Evolutionary conservation across 2,329 filamentous ascomycete species (phyloP), one percentile per base, ranked within the genome.

Genomic region (Raffaelea deltoideospora): DNA sequence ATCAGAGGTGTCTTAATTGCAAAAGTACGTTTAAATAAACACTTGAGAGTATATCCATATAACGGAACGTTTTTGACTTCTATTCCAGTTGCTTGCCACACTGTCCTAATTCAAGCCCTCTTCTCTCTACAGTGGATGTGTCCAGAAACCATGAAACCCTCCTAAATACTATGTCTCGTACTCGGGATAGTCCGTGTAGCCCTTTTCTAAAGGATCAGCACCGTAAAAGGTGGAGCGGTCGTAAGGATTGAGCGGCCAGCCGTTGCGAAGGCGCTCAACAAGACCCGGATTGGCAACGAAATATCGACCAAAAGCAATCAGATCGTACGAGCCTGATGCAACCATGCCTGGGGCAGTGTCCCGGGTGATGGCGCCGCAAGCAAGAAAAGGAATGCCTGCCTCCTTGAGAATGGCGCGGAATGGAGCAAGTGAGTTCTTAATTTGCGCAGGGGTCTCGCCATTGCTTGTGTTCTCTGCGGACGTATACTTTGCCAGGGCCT

Each of bases 401-500:
- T 74, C 65, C 11, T 79, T 59, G 5, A 76, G 39, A 13, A 37
- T 37, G 3, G n/a, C 23, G 11, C 38, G 41, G 36, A 45, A 45
- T 1, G 43, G 43, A 6, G 31, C 27, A 10, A 45, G 38, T 1
- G 43, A 43, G 37, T 44, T 43, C 11, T 9, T n/a, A 23, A 33
- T 34, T n/a, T 37, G 17, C 15, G 20, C 26, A 4, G 32, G 10
- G 14, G 32, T 22, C 11, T 8, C 11, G 3, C 31, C 20, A 23
- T 37, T 23, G 19, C 3, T 5, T 17, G 7, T 30, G n/a, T 5
- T 13, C 8, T 35, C 37, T 15, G 17, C 34, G 2, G 37, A 14
- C 1, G 52, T 76, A 72, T 26, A 74, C 49, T 69, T 76, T 0
- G 71, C 65, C 5, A 45, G 34, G 6, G 41, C 37, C 5, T 22